Evolutionary conservation across 2,329 filamentous ascomycete genomes (phyloP).

Genomic region (Sporothrix variecibatus): DNA sequence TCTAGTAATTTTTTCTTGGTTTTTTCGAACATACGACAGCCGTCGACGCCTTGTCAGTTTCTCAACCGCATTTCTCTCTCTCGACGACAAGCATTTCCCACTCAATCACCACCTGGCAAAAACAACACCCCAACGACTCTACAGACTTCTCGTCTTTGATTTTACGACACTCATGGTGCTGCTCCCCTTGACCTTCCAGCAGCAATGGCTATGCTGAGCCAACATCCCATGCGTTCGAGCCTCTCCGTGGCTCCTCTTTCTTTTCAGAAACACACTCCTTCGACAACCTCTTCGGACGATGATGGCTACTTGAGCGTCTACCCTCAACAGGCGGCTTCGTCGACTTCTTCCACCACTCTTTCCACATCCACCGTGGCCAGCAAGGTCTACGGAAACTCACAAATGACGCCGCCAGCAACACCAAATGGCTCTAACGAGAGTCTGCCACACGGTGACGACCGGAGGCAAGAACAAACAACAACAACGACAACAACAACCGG

Average conservation of each 20-base stretch:
- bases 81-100: background rate
- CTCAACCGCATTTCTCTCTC: background rate
- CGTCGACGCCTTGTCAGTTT: background rate
- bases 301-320: conserved; percentile 44
- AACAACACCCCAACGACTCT: background rate
- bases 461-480: conserved; percentile 24
- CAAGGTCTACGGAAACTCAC: conserved; percentile 52
- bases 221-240: conserved; percentile 56
- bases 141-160: background rate
- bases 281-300: conserved; percentile 35
- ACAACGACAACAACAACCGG: background rate
- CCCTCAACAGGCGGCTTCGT: conserved; percentile 66
- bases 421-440: conserved; percentile 69
- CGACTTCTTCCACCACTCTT: conserved; percentile 54
- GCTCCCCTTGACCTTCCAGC: conserved; percentile 30
- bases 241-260: conserved; percentile 62
- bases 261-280: conserved; percentile 48
- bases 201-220: conserved; percentile 52
- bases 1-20: background rate
- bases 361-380: conserved; percentile 33
- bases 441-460: conserved; percentile 46
- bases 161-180: conserved; percentile 29
- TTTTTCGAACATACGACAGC: conserved; percentile 1
- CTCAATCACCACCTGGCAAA: background rate
- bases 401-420: conserved; percentile 77